Conservation (phyloP, 2,329 filamentous ascomycete species). For the Exophiala viscosa region DNA sequence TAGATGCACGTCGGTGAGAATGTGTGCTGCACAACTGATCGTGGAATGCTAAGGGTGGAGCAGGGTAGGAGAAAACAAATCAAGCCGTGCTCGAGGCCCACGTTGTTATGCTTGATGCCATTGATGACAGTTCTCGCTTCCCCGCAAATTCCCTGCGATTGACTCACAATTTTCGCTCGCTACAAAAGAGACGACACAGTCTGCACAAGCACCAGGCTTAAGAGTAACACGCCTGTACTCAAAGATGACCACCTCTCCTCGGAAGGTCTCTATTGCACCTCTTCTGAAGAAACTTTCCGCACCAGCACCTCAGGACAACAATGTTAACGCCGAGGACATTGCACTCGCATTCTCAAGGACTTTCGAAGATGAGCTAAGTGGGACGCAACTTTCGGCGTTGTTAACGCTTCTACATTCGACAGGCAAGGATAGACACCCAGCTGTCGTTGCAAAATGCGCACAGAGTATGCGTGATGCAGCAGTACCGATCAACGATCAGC, state of each 20-base stretch:
- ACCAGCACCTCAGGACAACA: conserved; percentile 42
- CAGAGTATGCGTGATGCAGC: conserved; percentile 78
- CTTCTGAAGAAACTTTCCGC: conserved; percentile 45
- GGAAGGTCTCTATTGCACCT: conserved; percentile 43
- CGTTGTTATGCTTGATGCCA: too few relatives aligned
- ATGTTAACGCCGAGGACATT: conserved; percentile 73
- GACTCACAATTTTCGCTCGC: background rate
- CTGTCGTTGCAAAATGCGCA: conserved; percentile 83
- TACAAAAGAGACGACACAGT: background rate
- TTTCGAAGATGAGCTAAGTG: conserved; percentile 85
- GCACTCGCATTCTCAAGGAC: conserved; percentile 85
- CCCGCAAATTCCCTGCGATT: background rate
- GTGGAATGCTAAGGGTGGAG: too few relatives aligned
- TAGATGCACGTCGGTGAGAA: too few relatives aligned
- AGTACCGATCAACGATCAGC: conserved; percentile 62
- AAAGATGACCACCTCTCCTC: conserved; percentile 14
- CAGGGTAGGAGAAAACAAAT: too few relatives aligned
- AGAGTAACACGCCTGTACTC: background rate
- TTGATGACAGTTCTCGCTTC: too few relatives aligned
- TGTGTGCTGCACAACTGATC: too few relatives aligned
- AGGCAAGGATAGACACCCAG: conserved; percentile 73
- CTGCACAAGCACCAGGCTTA: background rate
- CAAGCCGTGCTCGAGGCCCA: too few relatives aligned
- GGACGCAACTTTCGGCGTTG: conserved; percentile 80
- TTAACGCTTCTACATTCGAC: conserved; percentile 92